These are phyloP conservation scores for Daldinia eschscholtzii DNA, from an alignment of 2,329 filamentous ascomycete genomes.

Conservation along the genomic window DNA sequence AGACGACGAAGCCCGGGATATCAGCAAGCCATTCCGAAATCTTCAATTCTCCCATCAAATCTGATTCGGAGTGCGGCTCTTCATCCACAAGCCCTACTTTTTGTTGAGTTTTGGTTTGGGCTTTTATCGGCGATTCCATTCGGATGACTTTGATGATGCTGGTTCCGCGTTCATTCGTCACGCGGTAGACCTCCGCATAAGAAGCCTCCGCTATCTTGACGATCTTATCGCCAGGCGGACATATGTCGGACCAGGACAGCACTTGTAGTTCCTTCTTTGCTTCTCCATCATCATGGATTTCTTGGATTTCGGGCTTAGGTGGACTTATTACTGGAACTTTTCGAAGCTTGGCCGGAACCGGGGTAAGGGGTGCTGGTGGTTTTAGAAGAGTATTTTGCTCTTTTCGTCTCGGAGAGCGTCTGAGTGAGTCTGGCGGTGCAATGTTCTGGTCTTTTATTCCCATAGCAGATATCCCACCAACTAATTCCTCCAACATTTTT, in stretches of 20 bases:
- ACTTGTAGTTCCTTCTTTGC: constrained; percentile 55
- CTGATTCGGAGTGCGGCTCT: constrained; percentile 66
- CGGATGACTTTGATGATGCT: constrained; percentile 76
- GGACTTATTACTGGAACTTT: constrained; percentile 34
- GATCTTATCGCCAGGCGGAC: constrained; percentile 65
- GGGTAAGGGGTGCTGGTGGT: constrained; percentile 27
- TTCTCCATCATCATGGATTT: constrained; percentile 28
- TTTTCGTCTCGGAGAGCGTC: constrained; percentile 42
- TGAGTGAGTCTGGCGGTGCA: constrained; percentile 22
- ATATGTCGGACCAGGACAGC: constrained; percentile 70
- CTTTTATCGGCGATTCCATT: constrained; percentile 68
- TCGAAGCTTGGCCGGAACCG: constrained; percentile 18
- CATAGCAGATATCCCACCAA: constrained; percentile 51
- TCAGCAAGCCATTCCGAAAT: constrained; percentile 75
- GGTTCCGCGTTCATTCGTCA: constrained; percentile 69
- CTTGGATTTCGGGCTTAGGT: constrained; percentile 20
- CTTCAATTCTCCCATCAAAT: constrained; percentile 69
- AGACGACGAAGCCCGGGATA: constrained; percentile 74
- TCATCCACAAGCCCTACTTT: constrained; percentile 69
- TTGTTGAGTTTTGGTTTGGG: constrained; percentile 69
- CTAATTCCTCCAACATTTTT: constrained; percentile 51
- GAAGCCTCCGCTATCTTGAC: constrained; percentile 76
- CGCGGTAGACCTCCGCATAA: constrained; percentile 74
- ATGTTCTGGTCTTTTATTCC: constrained; percentile 47
- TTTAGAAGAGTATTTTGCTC: constrained; percentile 36